Evolutionary conservation across 176 grass and related monocot species (phyloP), one percentile per base, ranked within the genome.

Genomic region (Triticum urartu): DNA sequence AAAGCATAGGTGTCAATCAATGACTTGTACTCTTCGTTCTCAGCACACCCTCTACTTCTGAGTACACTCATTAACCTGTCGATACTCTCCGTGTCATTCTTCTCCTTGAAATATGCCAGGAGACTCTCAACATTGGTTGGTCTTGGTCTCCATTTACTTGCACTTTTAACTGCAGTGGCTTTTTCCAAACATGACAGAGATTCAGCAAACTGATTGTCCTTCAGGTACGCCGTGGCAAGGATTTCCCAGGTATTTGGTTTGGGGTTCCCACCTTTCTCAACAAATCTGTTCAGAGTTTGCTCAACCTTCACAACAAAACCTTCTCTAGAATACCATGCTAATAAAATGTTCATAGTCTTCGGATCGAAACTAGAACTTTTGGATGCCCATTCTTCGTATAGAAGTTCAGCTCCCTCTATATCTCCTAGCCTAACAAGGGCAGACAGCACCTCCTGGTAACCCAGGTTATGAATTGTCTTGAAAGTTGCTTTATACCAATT

Each of bases 401-500:
- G 52, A 88, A 90, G 84, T 87, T 94, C 96, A 48, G 88, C 90
- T 67, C 93, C 96, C 81, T 92, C 86, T n/a, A 88, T 75, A 91
- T 95, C 93, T 28, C 91, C 91, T 80, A 95, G 72, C 39, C 94
- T 95, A 50, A 94, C 65, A 69, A 95, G 90, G 63, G 91, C 83
- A 61, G 82, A 87, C 71, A 98, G 75, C 65, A 98, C 88, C 76
- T 87, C 77, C 43, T 91, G 92, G 69, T 98, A 98, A 59, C 96
- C 96, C 30, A 87, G 74, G 81, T 98, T 98, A 74, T 94, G 86
- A 84, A 92, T 91, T 76, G 68, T 82, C 38, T 74, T 81, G 83
- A 98, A 98, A 79, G 81, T 94, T 78, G 90, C 89, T 83, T 94
- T 98, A 26, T 98, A 98, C 96, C 90, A 92, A 67, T 88, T 98